A percentile compares a stretch with the other conserved stretches of the same genome.
These are phyloP conservation scores for Hymenoscyphus infarciens DNA, from an alignment of 2,329 filamentous ascomycete genomes.

Conservation along the genomic window DNA sequence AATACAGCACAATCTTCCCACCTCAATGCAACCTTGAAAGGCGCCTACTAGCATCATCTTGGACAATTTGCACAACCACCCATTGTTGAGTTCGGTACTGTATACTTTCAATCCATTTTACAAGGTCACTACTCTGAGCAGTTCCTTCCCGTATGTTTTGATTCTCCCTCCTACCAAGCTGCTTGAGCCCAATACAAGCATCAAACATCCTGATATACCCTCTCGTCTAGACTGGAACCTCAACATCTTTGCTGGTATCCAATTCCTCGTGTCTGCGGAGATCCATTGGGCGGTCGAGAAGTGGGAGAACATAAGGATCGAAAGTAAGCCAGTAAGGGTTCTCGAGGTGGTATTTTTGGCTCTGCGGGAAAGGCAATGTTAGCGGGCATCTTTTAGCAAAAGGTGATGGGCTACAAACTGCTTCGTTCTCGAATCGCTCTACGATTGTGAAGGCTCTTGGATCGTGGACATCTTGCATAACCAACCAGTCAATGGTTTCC, in stretches of 20 bases:
- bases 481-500: constrained; percentile 68
- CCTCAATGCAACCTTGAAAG: too few species aligned
- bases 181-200: neutral
- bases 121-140: neutral
- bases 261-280: constrained; percentile 64
- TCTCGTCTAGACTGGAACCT: constrained; percentile 35
- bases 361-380: constrained; percentile 33
- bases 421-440: constrained; percentile 67
- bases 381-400: neutral
- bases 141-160: neutral
- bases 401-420: constrained; percentile 32
- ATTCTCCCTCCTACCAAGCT: neutral
- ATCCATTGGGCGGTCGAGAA: constrained; percentile 68
- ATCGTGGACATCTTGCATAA: constrained; percentile 72
- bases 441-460: constrained; percentile 70
- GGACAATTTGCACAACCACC: neutral
- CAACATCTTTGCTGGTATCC: constrained; percentile 51
- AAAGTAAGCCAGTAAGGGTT: constrained; percentile 55
- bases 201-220: neutral
- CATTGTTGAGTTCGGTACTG: neutral
- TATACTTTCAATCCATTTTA: neutral
- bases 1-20: too few species aligned
- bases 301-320: constrained; percentile 67
- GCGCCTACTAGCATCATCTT: neutral
- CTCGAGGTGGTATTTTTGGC: constrained; percentile 60